Base-by-base conservation (phyloP, 371 early-diverging fungal genomes). In the Mucor sp. region DNA sequence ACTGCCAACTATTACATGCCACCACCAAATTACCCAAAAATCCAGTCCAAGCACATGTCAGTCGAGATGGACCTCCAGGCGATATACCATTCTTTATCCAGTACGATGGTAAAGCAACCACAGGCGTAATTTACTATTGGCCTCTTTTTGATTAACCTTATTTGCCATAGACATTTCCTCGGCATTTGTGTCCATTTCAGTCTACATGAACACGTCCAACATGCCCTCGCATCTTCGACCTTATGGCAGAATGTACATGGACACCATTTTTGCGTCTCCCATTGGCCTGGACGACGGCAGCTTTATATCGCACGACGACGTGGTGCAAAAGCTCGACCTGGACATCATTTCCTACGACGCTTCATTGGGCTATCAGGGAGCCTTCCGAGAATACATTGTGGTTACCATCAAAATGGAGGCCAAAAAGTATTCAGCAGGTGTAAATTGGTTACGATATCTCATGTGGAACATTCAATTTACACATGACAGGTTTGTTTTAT, bases 241-340 rank as follows among this genome's bases (percentile, higher is more conserved):
- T 17, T 84, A 83, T 66, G 62, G 83, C 21, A 65, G 79, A n/a
- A 74, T 87, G 25, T 87, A 81, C 58, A 79, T 86, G 66, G 84
- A 83, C 8, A 77, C 83, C 2, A 67, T 87, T 19, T 87, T 79
- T 57, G 71, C 79, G 65, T 69, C 71, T 0, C 67, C 71, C 35
- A 66, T 71, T 4, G 35, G 37, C 27, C 33, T 66, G 6, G 41
- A 61, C 9, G 21, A 57, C 11, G 25, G 19, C 6, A 47, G 23
- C 9, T 58, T 65, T 14, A 57, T 66, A 12, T 21, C 61, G 14
- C 62, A 70, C 17, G 83, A 83, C 62, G 70, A 80, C 19, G 83
- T 86, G 3, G 77, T 86, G 14, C 78, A 75, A 56, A 73, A 74
- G 48, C 44, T 87, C 43, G 84, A 84, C 59, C 56, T 69, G 43